phyloP scores from a whole-genome alignment of 139 green algal species.

The Marvania coccoides region DNA sequence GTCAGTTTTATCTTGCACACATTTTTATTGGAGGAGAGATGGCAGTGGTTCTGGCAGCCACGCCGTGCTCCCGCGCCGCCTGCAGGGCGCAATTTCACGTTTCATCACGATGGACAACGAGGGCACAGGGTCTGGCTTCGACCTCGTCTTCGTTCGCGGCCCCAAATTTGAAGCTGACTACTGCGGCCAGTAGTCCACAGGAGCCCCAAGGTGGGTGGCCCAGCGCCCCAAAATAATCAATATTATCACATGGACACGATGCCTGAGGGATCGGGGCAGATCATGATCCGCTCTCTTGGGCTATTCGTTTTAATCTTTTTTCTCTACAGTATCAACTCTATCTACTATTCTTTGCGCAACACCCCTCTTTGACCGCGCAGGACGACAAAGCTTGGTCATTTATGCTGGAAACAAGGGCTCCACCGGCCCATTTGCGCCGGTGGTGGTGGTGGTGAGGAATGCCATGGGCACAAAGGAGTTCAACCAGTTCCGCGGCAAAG shows the following conservation, averaged over 20 bases:
- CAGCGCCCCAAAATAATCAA: neutral
- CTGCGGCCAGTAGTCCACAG: neutral
- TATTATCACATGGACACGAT: neutral
- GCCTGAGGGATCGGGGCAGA: neutral
- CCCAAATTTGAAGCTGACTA: neutral
- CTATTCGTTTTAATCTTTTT: neutral
- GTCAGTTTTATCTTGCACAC: too few relatives aligned
- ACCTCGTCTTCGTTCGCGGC: neutral
- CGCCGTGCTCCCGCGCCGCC: too few relatives aligned
- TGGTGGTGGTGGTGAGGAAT: constrained; percentile 72
- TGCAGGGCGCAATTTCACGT: too few relatives aligned
- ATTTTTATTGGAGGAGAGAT: too few relatives aligned
- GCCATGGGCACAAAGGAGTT: constrained; percentile 91
- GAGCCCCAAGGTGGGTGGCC: neutral
- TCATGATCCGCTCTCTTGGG: neutral
- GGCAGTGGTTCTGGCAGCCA: too few relatives aligned
- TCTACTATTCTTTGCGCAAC: constrained; percentile 1
- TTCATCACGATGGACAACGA: too few relatives aligned
- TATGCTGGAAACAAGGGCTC: constrained; percentile 67
- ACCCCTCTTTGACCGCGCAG: constrained; percentile 1
- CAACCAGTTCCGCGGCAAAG: constrained; percentile 95
- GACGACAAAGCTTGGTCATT: constrained; percentile 12
- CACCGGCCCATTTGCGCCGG: constrained; percentile 79
- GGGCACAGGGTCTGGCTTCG: neutral
- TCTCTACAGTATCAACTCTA: too few relatives aligned